These are phyloP conservation scores for Ophiostoma quercus DNA, from an alignment of 2,329 filamentous ascomycete genomes.

Conservation along the genomic window DNA sequence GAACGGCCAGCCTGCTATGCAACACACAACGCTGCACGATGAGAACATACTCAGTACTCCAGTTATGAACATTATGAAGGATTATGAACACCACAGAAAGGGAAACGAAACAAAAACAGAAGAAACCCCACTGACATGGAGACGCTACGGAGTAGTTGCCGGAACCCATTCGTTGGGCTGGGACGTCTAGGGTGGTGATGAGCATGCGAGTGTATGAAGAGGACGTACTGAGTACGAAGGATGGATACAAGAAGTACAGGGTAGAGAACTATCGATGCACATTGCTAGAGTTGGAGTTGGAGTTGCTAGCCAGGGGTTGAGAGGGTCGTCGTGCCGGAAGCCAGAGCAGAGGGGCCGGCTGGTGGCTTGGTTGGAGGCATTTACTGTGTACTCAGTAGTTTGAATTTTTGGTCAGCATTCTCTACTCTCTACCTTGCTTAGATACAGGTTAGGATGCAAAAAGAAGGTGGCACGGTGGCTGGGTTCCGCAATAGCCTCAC, in stretches of 20 bases:
- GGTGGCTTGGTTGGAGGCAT: background rate
- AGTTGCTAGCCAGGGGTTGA: background rate
- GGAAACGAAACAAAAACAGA: conserved; percentile 13
- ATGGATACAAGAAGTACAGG: background rate
- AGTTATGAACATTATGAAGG: background rate
- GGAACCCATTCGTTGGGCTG: conserved; percentile 26
- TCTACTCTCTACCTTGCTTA: too few relatives aligned
- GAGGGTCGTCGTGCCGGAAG: conserved; percentile 17
- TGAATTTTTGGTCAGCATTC: too few relatives aligned
- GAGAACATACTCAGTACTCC: background rate
- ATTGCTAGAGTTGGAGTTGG: background rate
- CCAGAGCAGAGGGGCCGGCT: conserved; percentile 20
- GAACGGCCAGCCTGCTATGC: too few relatives aligned
- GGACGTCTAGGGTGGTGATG: conserved; percentile 17
- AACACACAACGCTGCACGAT: too few relatives aligned
- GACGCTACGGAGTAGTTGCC: conserved; percentile 23
- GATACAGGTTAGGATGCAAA: too few relatives aligned
- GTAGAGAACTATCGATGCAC: background rate
- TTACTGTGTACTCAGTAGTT: too few relatives aligned
- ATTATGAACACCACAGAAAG: conserved; percentile 1
- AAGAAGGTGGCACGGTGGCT: background rate
- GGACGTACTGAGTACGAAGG: background rate
- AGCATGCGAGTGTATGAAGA: conserved; percentile 9
- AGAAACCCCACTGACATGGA: conserved; percentile 16
- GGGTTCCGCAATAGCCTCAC: background rate